A percentile compares a stretch with the other conserved stretches of the same genome.
These are phyloP conservation scores for Forsythia viridissima DNA, from an alignment of 257 asterid genomes.

Conservation along the genomic window DNA sequence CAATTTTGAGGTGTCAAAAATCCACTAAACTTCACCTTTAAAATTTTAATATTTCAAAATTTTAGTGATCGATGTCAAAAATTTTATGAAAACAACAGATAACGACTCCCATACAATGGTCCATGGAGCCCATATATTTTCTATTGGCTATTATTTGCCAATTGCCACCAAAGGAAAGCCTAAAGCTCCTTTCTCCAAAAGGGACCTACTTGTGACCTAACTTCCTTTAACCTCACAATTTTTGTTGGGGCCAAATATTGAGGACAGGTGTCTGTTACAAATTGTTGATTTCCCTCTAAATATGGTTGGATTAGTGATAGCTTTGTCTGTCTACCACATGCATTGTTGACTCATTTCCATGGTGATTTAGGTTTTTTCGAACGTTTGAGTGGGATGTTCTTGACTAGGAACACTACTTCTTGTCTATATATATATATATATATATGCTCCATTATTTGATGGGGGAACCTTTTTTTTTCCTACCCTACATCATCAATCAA, in stretches of 20 bases:
- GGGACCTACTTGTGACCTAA: constrained; percentile 30
- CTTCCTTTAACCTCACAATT: constrained; percentile 15
- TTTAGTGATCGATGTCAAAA: background rate
- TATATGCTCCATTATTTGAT: background rate
- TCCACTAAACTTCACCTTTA: too few species aligned
- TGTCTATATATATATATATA: background rate
- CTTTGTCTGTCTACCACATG: background rate
- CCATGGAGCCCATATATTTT: background rate
- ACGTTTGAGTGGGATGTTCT: background rate
- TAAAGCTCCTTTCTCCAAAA: background rate
- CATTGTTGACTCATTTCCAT: background rate
- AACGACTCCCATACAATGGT: background rate
- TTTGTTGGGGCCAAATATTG: background rate
- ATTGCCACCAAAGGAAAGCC: background rate
- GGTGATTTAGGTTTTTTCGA: constrained; percentile 8
- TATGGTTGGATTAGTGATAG: background rate
- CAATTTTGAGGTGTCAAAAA: background rate
- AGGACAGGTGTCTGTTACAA: constrained; percentile 31
- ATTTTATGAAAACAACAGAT: too few species aligned
- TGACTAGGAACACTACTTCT: constrained; percentile 21
- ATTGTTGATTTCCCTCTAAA: background rate
- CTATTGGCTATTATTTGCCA: background rate
- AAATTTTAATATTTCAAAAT: too few species aligned
- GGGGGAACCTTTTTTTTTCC: background rate
- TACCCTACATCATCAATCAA: background rate